Percentiles rank a stretch among this genome's conserved stretches.
These are phyloP conservation scores for Stachybotrys elegans DNA, from an alignment of 2,329 filamentous ascomycete genomes.

Conservation along the genomic window DNA sequence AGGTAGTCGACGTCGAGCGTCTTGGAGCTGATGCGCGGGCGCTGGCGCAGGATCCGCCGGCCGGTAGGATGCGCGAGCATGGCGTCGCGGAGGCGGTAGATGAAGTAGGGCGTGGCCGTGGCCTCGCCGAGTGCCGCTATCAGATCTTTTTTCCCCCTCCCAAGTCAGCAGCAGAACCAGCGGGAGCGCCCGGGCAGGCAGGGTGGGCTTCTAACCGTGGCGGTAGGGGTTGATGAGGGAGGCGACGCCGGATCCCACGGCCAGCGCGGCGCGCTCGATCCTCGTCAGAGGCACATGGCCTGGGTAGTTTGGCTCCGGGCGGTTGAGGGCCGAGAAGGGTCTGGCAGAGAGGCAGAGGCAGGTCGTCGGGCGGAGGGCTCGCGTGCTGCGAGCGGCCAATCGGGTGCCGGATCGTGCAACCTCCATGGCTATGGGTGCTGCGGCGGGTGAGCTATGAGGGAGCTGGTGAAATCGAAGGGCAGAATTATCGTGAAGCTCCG, in stretches of 20 bases:
- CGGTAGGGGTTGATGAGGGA: constrained; percentile 72
- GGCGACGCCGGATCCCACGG: constrained; percentile 57
- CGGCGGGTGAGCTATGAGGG: constrained; percentile 5
- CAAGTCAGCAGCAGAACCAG: background rate
- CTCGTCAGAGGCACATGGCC: constrained; percentile 85
- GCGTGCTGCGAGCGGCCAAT: constrained; percentile 10
- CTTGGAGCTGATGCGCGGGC: constrained; percentile 81
- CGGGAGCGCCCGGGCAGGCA: background rate
- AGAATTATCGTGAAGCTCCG: no score
- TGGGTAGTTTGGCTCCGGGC: constrained; percentile 81
- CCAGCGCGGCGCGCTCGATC: constrained; percentile 69
- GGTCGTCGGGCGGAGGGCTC: constrained; percentile 15
- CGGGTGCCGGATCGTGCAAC: constrained; percentile 15
- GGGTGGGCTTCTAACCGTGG: constrained; percentile 49
- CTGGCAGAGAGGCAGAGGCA: constrained; percentile 13
- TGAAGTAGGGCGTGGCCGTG: constrained; percentile 92
- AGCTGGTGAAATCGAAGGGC: no score
- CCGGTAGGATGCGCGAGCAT: constrained; percentile 85
- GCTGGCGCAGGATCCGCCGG: constrained; percentile 83
- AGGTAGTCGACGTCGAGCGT: constrained; percentile 62
- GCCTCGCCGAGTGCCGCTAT: constrained; percentile 93
- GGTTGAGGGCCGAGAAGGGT: constrained; percentile 75
- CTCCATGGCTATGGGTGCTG: constrained; percentile 22
- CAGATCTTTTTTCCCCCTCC: constrained; percentile 70
- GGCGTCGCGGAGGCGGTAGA: constrained; percentile 81